Evolutionary conservation across 1,139 yeast species (phyloP), one percentile per base, ranked within the genome.

Genomic region (Geotrichum bryndzae): DNA sequence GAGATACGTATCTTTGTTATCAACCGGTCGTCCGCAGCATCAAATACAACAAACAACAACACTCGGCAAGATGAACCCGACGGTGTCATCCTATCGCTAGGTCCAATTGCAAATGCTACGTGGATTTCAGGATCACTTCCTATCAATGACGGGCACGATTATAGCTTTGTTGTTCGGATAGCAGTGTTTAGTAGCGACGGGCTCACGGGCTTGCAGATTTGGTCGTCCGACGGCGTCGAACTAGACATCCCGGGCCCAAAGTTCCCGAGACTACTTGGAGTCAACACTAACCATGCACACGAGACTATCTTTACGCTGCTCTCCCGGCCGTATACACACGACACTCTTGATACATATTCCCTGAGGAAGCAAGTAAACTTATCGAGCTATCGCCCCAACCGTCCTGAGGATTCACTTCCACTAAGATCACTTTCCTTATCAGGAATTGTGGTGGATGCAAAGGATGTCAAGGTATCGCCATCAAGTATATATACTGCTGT

Each of bases 401-500:
- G 53, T 22, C 53, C 35, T 51, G 29, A 27, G 29, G 23, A n/a
- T 8, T 51, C 35, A 3, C 35, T 31, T 18, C 35, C 48, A 5
- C 35, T 57, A 3, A 7, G 25, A 10, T 45, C 50, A 33, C 38
- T 66, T 33, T 57, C 60, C 5, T 61, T 70, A 13, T 56, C 54
- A 3, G 66, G 67, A 6, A 57, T 65, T n/a, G 52, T 54, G n/a
- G 61, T 69, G 10, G 72, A 69, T 59, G 61, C 66, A 5, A 64
- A 64, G 53, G 65, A 62, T 46, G 65, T 66, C 15, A 62, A 65
- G 56, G 67, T 67, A 66, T 69, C 72, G 2, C 66, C 65, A 10
- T 65, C 66, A 50, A 70, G 69, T 2, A 54, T 63, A 25, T 68
- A 64, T 56, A 61, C 69, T n/a, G 72, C 72, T 3, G 67, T 68